These are phyloP conservation scores for Neolentinus lepideus DNA, from an alignment of 1,284 basidiomycete species.

Conservation along the genomic window DNA sequence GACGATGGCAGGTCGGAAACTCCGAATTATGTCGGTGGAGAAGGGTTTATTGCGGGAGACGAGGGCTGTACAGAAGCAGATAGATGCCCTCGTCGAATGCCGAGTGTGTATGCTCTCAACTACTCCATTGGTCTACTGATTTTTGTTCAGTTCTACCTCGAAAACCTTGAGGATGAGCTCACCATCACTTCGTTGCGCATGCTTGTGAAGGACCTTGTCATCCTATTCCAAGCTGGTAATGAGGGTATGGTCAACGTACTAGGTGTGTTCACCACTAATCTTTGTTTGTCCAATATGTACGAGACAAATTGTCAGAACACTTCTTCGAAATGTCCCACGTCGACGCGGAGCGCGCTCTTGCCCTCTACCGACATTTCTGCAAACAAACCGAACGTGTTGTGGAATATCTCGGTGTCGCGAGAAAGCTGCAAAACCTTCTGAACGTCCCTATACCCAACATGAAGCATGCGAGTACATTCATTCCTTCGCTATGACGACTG, in stretches of 20 bases:
- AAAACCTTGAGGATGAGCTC: slow-evolving; percentile 89
- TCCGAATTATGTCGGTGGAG: slow-evolving; percentile 91
- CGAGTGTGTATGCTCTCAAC: slow-evolving; percentile 38
- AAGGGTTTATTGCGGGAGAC: slow-evolving; percentile 94
- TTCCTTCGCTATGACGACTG: neutral
- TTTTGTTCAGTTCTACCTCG: slow-evolving; percentile 76
- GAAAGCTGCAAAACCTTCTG: slow-evolving; percentile 86
- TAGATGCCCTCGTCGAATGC: slow-evolving; percentile 84
- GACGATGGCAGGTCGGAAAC: slow-evolving; percentile 74
- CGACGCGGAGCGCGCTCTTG: slow-evolving; percentile 83
- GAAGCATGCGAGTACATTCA: slow-evolving; percentile 64
- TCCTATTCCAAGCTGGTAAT: slow-evolving; percentile 95
- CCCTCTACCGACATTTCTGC: slow-evolving; percentile 93
- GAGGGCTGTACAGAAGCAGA: slow-evolving; percentile 83
- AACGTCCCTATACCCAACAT: slow-evolving; percentile 93
- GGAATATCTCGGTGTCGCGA: slow-evolving; percentile 90
- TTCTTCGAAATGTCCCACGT: slow-evolving; percentile 98
- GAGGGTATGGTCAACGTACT: slow-evolving; percentile 97
- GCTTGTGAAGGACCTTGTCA: slow-evolving; percentile 95
- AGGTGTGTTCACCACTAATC: slow-evolving; percentile 37
- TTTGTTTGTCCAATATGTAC: neutral
- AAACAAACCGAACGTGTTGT: slow-evolving; percentile 92
- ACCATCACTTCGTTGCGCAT: slow-evolving; percentile 87
- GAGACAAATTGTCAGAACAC: slow-evolving; percentile 58
- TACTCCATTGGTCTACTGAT: neutral